A percentile compares a stretch with the other conserved stretches of the same genome.
phyloP scores from a whole-genome alignment of 805 yeast genomes.

The Candida suzukii region DNA sequence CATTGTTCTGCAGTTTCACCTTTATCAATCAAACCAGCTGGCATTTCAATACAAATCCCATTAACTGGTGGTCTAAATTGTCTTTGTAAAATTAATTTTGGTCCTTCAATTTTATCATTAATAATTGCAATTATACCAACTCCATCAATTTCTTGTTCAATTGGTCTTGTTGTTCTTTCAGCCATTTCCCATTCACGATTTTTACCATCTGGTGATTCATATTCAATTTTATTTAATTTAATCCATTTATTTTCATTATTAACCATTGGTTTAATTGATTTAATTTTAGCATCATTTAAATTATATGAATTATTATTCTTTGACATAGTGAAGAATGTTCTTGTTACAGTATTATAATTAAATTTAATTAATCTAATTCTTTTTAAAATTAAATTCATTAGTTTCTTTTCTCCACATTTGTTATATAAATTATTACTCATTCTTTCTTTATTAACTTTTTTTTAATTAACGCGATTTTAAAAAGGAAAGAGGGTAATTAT shows the following conservation, averaged over 20 bases:
- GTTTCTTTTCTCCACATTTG: too few species aligned
- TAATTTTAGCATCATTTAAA: constrained; percentile 23
- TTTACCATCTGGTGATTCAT: constrained; percentile 65
- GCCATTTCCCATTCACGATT: constrained; percentile 89
- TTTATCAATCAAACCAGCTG: constrained; percentile 92
- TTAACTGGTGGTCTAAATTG: constrained; percentile 92
- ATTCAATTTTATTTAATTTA: constrained; percentile 56
- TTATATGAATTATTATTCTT: constrained; percentile 1
- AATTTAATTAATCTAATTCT: too few species aligned
- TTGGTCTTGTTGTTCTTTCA: constrained; percentile 65
- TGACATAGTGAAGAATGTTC: background rate
- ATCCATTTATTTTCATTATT: constrained; percentile 57
- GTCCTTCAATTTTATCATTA: constrained; percentile 36
- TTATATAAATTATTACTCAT: too few species aligned
- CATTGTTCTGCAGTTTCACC: constrained; percentile 70
- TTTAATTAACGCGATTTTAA: too few species aligned
- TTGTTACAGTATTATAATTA: too few species aligned
- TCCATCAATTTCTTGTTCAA: constrained; percentile 66
- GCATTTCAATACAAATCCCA: constrained; percentile 86
- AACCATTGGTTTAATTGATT: constrained; percentile 22
- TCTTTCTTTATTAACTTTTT: too few species aligned
- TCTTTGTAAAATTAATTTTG: constrained; percentile 60
- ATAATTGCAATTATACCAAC: constrained; percentile 83
- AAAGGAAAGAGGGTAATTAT: too few species aligned
- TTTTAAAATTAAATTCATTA: too few species aligned